Percentiles rank a stretch among this genome's conserved stretches.
phyloP scores from a whole-genome alignment of 2,329 filamentous ascomycete genomes.

The Pseudogymnoascus sp. region DNA sequence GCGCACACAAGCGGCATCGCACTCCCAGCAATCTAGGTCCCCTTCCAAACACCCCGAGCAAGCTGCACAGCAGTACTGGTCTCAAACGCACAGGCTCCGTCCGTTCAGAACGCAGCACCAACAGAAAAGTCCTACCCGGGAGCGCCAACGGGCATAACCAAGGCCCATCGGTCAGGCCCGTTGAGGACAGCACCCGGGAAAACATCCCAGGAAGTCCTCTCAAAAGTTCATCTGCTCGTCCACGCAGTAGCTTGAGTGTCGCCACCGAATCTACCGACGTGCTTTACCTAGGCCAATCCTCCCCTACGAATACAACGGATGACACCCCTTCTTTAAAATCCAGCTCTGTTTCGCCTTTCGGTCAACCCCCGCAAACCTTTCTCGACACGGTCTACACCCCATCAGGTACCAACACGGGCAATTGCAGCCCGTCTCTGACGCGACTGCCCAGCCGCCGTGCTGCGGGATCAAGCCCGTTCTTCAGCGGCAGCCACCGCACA shows the following conservation, averaged over 20 bases:
- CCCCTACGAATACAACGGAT: neutral
- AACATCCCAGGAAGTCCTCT: constrained; percentile 4
- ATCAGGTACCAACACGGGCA: neutral
- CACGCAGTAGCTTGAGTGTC: constrained; percentile 16
- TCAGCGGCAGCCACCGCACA: constrained; percentile 18
- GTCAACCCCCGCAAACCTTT: neutral
- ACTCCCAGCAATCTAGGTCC: neutral
- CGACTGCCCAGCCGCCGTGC: constrained; percentile 20
- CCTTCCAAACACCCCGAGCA: constrained; percentile 12
- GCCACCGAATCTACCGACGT: constrained; percentile 19
- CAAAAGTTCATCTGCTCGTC: constrained; percentile 10
- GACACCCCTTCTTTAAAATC: neutral
- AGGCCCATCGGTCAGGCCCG: constrained; percentile 8
- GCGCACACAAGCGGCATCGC: neutral
- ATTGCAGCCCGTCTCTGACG: neutral
- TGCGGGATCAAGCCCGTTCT: constrained; percentile 25
- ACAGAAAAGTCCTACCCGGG: neutral
- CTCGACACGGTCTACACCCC: neutral
- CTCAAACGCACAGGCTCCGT: constrained; percentile 12
- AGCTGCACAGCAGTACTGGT: neutral
- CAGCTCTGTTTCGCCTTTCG: neutral
- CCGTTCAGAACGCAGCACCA: neutral
- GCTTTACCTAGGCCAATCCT: neutral
- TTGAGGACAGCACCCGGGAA: constrained; percentile 19
- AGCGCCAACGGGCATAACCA: neutral